Base-by-base conservation (phyloP, 768 basidiomycete species). In the Roridomyces roridus region DNA sequence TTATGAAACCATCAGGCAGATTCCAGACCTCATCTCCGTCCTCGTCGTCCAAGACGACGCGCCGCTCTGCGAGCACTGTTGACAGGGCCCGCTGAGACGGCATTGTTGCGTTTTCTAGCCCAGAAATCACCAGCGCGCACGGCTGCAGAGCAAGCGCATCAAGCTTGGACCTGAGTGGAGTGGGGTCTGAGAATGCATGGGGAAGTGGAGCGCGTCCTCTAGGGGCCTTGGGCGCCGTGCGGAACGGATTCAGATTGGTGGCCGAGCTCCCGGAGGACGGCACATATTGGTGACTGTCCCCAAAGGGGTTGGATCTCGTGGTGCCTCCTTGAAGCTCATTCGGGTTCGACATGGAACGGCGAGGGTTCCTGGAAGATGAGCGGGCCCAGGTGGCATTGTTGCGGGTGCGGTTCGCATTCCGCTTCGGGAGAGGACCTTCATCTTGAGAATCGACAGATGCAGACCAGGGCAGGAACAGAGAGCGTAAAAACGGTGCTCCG, bases 1-100 rank as follows among this genome's bases (percentile, higher is more conserved):
- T 70, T 31, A 93, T 76, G 66, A 94, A 94, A 1, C 79, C 82
- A 11, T 85, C 79, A 4, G 92, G 90, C 24, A 89, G 71, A 45
- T 79, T 77, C 82, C 83, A 85, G 0, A 74, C 72, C 10, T 70
- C 63, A 25, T 73, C 68, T 20, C 74, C 72, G 23, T 70, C 67
- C 8, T 70, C 70, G 26, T 60, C 67, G 28, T 82, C 79, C 26
- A 89, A 64, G 12, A 80, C 63, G 10, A 92, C 70, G 37, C 78
- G 76, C 51, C 72, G 74, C 36, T 88, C 83, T 15, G 74, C 63
- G 39, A 92, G 70, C 1, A 83, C 83, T 34, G 73, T 73, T 3
- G 81, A 68, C 25, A 92, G 70, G 2, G 85, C 78, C 29, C 85
- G 75, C 64, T 92, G 91, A 6, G 82, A 82, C 1, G 78, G 66